A percentile compares a stretch with the other conserved stretches of the same genome.
Conservation (phyloP, 2,329 filamentous ascomycete genomes). For the Ophiostoma sp. region DNA sequence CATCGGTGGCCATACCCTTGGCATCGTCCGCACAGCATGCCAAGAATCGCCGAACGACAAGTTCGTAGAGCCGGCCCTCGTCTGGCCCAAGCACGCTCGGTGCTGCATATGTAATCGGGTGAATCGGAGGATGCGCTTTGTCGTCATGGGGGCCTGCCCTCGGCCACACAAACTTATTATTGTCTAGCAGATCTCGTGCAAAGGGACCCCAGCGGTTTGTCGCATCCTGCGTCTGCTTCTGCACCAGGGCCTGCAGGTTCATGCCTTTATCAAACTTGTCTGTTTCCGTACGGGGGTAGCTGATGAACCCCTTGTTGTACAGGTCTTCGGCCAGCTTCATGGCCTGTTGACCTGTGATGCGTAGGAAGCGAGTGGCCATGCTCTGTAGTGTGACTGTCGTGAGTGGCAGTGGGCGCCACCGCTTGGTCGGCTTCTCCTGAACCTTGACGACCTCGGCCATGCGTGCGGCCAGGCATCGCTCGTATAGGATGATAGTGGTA, state of each 20-base stretch:
- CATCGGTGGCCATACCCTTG: conserved; percentile 74
- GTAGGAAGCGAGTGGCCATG: conserved; percentile 80
- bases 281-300: conserved; percentile 94
- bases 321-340: conserved; percentile 83
- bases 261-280: conserved; percentile 91
- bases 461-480: conserved; percentile 72
- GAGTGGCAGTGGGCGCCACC: conserved; percentile 87
- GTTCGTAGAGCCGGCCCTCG: conserved; percentile 81
- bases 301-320: conserved; percentile 94
- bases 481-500: conserved; percentile 73
- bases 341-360: conserved; percentile 84
- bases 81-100: conserved; percentile 57
- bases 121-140: conserved; percentile 94
- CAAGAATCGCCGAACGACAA: conserved; percentile 83
- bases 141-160: conserved; percentile 84
- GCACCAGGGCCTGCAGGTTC: conserved; percentile 70
- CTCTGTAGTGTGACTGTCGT: conserved; percentile 97
- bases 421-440: conserved; percentile 83
- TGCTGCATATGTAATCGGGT: conserved; percentile 81
- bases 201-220: conserved; percentile 67
- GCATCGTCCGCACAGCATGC: conserved; percentile 96
- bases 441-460: conserved; percentile 77
- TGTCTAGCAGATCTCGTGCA: conserved; percentile 67
- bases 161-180: conserved; percentile 65
- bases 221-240: conserved; percentile 73